Conservation (phyloP, 78 protist genomes). For the Dictyostelium capitatum region DNA sequence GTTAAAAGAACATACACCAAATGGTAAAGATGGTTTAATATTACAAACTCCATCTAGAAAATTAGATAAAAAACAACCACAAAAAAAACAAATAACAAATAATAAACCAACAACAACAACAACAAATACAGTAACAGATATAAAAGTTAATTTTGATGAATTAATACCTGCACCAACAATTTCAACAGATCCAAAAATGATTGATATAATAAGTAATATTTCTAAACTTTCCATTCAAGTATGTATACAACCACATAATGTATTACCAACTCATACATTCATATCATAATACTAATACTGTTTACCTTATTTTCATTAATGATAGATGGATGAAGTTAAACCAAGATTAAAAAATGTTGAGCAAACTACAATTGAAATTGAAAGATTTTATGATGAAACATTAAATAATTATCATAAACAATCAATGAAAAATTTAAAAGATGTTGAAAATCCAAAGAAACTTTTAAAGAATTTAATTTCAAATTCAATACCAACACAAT, state of each 20-base stretch:
- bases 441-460: constrained; percentile 39
- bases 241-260: background rate
- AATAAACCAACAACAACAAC: background rate
- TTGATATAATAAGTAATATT: background rate
- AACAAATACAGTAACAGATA: background rate
- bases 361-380: constrained; percentile 44
- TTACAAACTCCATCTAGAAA: constrained; percentile 33
- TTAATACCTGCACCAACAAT: constrained; percentile 1
- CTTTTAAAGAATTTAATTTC: constrained; percentile 35
- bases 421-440: constrained; percentile 26
- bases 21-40: constrained; percentile 24
- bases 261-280: background rate
- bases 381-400: constrained; percentile 15
- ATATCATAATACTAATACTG: background rate
- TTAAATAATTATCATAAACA: constrained; percentile 27
- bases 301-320: no score
- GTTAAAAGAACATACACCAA: constrained; percentile 19
- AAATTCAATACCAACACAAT: background rate
- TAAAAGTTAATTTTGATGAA: background rate
- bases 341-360: constrained; percentile 68
- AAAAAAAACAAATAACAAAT: background rate
- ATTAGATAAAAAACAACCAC: background rate
- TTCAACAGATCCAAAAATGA: constrained; percentile 11
- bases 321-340: constrained; percentile 48
- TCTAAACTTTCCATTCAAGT: constrained; percentile 25